phyloP scores from a whole-genome alignment of 2,329 filamentous ascomycete genomes.

The Fusarium musae region DNA sequence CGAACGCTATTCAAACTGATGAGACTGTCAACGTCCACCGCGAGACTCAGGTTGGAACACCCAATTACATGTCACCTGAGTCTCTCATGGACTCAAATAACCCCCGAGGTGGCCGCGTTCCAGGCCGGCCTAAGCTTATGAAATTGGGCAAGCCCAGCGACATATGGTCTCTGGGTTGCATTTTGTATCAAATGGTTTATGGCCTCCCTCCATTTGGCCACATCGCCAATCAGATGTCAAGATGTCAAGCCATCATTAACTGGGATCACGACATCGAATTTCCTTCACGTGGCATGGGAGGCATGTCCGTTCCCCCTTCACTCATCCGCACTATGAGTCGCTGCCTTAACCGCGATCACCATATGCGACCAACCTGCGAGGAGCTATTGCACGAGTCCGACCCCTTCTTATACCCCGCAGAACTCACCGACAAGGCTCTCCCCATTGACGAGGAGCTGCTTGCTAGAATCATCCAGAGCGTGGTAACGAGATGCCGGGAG shows the following conservation, averaged over 20 bases:
- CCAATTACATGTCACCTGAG: conserved; percentile 99
- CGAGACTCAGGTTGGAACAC: conserved; percentile 93
- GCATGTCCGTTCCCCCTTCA: conserved; percentile 66
- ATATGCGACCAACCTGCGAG: conserved; percentile 71
- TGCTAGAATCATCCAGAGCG: conserved; percentile 70
- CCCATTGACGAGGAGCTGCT: conserved; percentile 72
- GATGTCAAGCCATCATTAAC: conserved; percentile 88
- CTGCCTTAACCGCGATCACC: conserved; percentile 71
- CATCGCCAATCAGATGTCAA: conserved; percentile 85
- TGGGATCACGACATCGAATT: conserved; percentile 79
- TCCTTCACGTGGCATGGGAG: conserved; percentile 75
- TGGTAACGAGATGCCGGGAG: conserved; percentile 68
- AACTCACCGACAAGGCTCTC: conserved; percentile 64
- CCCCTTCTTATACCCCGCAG: conserved; percentile 71
- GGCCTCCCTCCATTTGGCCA: conserved; percentile 96
- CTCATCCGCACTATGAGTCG: conserved; percentile 70
- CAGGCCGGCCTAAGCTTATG: conserved; percentile 77
- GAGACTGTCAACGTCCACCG: conserved; percentile 98
- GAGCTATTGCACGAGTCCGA: conserved; percentile 69
- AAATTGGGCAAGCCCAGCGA: conserved; percentile 96
- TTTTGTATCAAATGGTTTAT: conserved; percentile 98
- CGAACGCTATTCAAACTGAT: conserved; percentile 94
- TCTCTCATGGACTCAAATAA: conserved; percentile 89
- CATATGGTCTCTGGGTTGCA: conserved; percentile 95
- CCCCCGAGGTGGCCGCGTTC: conserved; percentile 57